Evolutionary conservation across 2,329 filamentous ascomycete species (phyloP), one percentile per base, ranked within the genome.

Genomic region (Penicillium psychrosexuale): DNA sequence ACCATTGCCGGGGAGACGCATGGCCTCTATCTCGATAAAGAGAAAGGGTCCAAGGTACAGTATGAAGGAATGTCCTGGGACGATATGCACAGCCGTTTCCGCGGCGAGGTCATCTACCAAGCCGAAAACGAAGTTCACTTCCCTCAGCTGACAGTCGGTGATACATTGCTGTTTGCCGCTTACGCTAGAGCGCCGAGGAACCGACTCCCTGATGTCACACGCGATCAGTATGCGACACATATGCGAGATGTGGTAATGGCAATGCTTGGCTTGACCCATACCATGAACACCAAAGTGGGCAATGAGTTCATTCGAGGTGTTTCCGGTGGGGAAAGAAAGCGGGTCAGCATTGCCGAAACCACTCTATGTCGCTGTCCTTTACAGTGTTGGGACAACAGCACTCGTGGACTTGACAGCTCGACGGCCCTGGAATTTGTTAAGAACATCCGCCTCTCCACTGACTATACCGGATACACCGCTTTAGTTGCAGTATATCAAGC

Each of bases 71-170:
- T 75, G 65, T 78, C 83, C 12, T 81, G 88, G 52, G 75, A 89
- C 64, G 82, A 90, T 65, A 92, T 93, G 88, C 84, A 90, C 75
- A 83, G 82, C 12, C 78, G 77, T 2, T 91, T 92, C 73, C 86
- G 89, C n/a, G 90, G 90, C 60, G 90, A 94, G 72, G 88, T 88
- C 59, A 91, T 93, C 69, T 94, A 93, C 75, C 91, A 89, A 1
- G 88, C 88, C 49, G 90, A 93, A 72, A 86, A 89, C 28, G 90
- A 94, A 68, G 86, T 89, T 5, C 89, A 92, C 73, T 92, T 92
- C 67, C 88, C 89, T 12, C 83, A 86, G 75, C 75, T 93, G 64
- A 87, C 83, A 0, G 88, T 91, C 22, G 88, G 88, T 48, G 87
- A 92, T 64, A 93, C 89, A 1, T 80, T 92, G 40, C 84, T 84